Percentiles rank a stretch among this genome's conserved stretches.
phyloP scores from a whole-genome alignment of 2,329 filamentous ascomycete species.

The Calonectria montana region DNA sequence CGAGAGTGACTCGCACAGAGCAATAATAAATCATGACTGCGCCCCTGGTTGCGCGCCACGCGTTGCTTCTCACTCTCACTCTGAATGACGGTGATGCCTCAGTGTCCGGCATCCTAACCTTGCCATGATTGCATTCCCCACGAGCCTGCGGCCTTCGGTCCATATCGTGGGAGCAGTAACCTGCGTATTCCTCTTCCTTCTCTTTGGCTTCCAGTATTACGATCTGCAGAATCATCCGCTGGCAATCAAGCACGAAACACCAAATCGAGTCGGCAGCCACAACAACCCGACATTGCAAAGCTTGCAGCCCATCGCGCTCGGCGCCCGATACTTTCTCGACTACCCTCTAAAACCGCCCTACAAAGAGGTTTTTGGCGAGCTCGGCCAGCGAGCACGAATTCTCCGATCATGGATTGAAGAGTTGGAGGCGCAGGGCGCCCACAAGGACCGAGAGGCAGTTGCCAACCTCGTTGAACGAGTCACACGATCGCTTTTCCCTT shows the following conservation, averaged over 20 bases:
- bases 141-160: not conserved
- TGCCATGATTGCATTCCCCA: not conserved
- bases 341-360: conserved; percentile 44
- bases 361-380: conserved; percentile 46
- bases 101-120: not conserved
- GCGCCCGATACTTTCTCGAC: conserved; percentile 41
- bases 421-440: not conserved
- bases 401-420: conserved; percentile 33
- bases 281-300: not conserved
- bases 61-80: not conserved
- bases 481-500: conserved; percentile 38
- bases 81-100: too few relatives aligned
- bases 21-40: not conserved
- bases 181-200: not conserved
- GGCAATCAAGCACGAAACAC: not conserved
- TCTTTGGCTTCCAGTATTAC: conserved; percentile 3
- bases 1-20: not conserved
- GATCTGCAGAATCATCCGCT: not conserved
- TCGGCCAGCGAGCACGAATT: conserved; percentile 44
- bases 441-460: conserved; percentile 9
- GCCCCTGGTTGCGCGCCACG: not conserved
- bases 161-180: not conserved
- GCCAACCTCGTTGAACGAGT: conserved; percentile 14
- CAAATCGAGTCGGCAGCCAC: not conserved
- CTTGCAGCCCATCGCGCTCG: conserved; percentile 19